Conservation (phyloP, 2,329 filamentous ascomycete species). For the Diaporthe ilicicola region DNA sequence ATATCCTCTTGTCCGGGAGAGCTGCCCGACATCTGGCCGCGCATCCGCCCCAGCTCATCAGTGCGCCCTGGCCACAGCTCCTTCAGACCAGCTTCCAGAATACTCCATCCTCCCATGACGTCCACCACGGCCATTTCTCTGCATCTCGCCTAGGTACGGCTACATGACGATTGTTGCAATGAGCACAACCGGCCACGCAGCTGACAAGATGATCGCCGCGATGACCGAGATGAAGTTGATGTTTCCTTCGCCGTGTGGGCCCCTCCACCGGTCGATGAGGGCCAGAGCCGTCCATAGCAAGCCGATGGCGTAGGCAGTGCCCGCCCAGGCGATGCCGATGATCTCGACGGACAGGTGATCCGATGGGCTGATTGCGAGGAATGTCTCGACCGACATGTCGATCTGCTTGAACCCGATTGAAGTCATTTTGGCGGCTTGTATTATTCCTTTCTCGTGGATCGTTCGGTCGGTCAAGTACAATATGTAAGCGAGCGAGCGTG, state of each 20-base stretch:
- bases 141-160: neutral
- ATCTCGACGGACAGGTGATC: conserved; percentile 34
- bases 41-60: neutral
- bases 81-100: neutral
- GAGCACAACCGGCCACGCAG: conserved; percentile 37
- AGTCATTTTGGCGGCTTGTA: conserved; percentile 6
- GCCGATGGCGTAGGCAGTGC: conserved; percentile 36
- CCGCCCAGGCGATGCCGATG: conserved; percentile 37
- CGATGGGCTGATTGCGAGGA: conserved; percentile 17
- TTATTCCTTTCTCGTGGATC: neutral
- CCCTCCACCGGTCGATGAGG: conserved; percentile 41
- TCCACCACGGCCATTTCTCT: neutral
- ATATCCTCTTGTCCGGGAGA: neutral
- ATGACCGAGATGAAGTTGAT: conserved; percentile 35
- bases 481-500: neutral
- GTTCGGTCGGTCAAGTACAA: neutral
- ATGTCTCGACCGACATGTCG: conserved; percentile 4
- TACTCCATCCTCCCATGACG: neutral
- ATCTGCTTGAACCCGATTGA: conserved; percentile 19
- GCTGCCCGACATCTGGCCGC: neutral
- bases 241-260: conserved; percentile 36
- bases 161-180: conserved; percentile 23
- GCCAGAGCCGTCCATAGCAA: conserved; percentile 38
- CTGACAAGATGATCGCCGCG: conserved; percentile 35
- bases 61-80: neutral